phyloP scores from a whole-genome alignment of 2,329 filamentous ascomycete genomes.

The Sclerotiophoma versabilis region DNA sequence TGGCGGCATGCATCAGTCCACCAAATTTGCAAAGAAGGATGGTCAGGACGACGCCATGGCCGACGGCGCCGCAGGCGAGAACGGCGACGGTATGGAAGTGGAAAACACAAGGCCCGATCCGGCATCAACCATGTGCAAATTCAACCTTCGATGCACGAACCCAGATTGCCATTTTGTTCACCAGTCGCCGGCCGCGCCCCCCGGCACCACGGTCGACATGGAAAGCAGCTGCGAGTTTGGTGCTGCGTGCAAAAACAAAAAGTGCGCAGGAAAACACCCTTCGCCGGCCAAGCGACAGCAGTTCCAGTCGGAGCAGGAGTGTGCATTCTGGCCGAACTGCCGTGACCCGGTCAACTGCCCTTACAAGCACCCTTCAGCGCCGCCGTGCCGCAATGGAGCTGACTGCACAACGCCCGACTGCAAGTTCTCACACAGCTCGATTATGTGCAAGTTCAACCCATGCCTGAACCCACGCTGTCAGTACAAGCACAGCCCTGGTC shows the following conservation, averaged over 20 bases:
- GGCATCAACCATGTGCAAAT: constrained; percentile 79
- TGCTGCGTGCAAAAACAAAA: constrained; percentile 92
- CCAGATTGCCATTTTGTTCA: constrained; percentile 92
- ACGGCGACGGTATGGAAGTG: constrained; percentile 63
- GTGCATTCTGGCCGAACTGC: constrained; percentile 91
- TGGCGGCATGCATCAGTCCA: constrained; percentile 64
- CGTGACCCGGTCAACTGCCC: constrained; percentile 80
- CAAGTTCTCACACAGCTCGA: constrained; percentile 87
- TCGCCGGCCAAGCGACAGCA: constrained; percentile 82
- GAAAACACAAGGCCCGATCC: constrained; percentile 68
- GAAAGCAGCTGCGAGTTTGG: constrained; percentile 83
- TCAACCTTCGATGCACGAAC: constrained; percentile 87
- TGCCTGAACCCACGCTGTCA: constrained; percentile 88
- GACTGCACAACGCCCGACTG: constrained; percentile 83
- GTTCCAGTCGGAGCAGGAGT: constrained; percentile 84
- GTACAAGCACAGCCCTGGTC: constrained; percentile 90
- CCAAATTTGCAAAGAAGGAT: constrained; percentile 59
- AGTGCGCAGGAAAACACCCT: constrained; percentile 90
- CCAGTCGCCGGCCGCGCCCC: constrained; percentile 87
- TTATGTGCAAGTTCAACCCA: constrained; percentile 87
- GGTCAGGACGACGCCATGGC: constrained; percentile 49
- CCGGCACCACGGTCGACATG: constrained; percentile 78
- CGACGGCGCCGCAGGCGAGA: constrained; percentile 45
- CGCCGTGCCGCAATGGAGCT: constrained; percentile 87
- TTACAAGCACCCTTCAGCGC: constrained; percentile 88